These are phyloP conservation scores for Aspergillus sclerotialis DNA, from an alignment of 2,329 filamentous ascomycete genomes.

Conservation along the genomic window DNA sequence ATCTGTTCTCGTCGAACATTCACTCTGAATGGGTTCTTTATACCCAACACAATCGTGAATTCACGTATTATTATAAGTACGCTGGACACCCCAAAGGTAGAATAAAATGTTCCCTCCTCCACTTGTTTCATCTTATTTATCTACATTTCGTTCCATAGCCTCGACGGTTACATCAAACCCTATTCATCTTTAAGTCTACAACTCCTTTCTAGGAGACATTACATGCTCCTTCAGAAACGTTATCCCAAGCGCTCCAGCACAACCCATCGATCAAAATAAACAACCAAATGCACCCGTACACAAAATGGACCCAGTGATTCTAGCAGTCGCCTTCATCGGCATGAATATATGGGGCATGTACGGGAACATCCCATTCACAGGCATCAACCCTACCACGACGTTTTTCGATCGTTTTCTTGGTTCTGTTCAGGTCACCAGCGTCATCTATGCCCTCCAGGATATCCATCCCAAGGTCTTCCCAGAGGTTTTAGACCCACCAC, in stretches of 20 bases:
- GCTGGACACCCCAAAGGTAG: background rate
- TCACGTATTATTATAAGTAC: background rate
- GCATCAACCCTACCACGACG: conserved; percentile 10
- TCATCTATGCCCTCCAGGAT: conserved; percentile 7
- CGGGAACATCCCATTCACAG: conserved; percentile 13
- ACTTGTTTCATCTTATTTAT: background rate
- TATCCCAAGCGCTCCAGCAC: background rate
- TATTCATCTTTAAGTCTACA: no score
- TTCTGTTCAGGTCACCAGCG: conserved; percentile 13
- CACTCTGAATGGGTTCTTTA: background rate
- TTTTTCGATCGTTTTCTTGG: conserved; percentile 11
- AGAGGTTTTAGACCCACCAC: background rate
- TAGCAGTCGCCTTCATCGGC: conserved; percentile 10
- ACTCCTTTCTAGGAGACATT: no score
- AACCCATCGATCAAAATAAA: background rate
- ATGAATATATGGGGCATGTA: conserved; percentile 15
- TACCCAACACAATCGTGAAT: background rate
- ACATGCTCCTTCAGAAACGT: no score
- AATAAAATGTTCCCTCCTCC: background rate
- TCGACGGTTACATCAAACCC: background rate
- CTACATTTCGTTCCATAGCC: background rate
- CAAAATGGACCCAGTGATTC: conserved; percentile 12
- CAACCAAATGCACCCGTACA: background rate
- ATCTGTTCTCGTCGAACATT: no score
- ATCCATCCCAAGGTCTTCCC: conserved; percentile 1